Conservation (phyloP, 2,329 filamentous ascomycete species). For the Gyromitra esculenta region DNA sequence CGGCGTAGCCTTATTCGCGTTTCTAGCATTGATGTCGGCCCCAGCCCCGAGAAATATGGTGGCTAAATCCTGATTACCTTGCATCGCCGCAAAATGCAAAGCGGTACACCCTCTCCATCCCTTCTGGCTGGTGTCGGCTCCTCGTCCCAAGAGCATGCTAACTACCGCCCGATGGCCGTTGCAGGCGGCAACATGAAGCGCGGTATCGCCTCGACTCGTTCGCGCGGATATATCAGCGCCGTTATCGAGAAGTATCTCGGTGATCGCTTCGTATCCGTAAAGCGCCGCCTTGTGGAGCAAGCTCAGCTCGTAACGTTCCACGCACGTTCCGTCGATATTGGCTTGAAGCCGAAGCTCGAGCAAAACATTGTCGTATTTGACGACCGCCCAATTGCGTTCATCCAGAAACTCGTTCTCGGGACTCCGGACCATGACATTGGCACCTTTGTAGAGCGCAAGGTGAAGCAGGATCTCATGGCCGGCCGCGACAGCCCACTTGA, state of each 20-base stretch:
- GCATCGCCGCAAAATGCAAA: constrained; percentile 43
- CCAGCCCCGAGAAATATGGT: constrained; percentile 19
- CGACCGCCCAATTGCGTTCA: constrained; percentile 22
- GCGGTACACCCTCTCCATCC: constrained; percentile 37
- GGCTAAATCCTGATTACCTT: constrained; percentile 27
- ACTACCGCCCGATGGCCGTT: constrained; percentile 18
- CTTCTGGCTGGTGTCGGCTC: constrained; percentile 15
- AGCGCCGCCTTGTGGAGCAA: constrained; percentile 31
- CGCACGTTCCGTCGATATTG: constrained; percentile 9
- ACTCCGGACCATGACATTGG: constrained; percentile 20
- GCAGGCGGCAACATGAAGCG: constrained; percentile 32
- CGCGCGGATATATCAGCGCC: constrained; percentile 20
- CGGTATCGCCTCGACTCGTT: constrained; percentile 28
- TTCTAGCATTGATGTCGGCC: constrained; percentile 23
- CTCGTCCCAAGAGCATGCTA: constrained; percentile 26
- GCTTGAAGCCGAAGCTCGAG: constrained; percentile 37
- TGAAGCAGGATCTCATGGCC: constrained; percentile 31
- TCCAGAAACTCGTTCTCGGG: constrained; percentile 32
- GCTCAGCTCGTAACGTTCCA: constrained; percentile 32
- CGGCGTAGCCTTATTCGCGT: constrained; percentile 12
- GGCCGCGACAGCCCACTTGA: constrained; percentile 23
- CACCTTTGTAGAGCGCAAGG: constrained; percentile 39
- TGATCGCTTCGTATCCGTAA: constrained; percentile 23
- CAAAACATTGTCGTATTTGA: constrained; percentile 38
- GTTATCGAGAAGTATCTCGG: constrained; percentile 20